A percentile compares a stretch with the other conserved stretches of the same genome.
Conservation (phyloP, 305 asterid genomes). For the Fraxinus ornus region DNA sequence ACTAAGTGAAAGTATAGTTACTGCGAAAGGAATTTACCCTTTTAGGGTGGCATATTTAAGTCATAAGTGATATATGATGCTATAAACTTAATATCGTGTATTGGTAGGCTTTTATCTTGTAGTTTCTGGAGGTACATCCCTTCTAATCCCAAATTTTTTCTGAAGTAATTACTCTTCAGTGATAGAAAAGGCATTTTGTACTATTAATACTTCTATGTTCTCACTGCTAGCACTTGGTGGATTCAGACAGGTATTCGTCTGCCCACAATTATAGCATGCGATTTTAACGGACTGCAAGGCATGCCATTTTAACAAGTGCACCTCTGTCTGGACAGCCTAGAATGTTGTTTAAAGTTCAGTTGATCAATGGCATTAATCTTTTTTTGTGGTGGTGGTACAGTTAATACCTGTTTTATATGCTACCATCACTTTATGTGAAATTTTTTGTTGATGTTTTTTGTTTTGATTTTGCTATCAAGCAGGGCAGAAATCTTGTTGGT, state of each 20-base stretch:
- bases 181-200: background rate
- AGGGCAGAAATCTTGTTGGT: conserved; percentile 1
- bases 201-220: background rate
- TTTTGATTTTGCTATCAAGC: conserved; percentile 2
- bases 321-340: background rate
- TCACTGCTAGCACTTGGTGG: conserved; percentile 5
- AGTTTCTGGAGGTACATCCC: background rate
- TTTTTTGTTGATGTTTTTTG: background rate
- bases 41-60: background rate
- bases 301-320: background rate
- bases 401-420: conserved; percentile 18
- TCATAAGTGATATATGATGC: background rate
- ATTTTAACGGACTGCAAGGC: background rate
- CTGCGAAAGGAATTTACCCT: background rate
- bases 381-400: conserved; percentile 5
- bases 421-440: conserved; percentile 2
- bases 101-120: background rate
- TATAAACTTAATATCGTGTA: background rate
- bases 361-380: background rate
- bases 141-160: background rate
- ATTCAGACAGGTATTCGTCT: background rate
- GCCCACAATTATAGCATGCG: background rate
- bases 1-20: background rate
- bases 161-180: background rate
- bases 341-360: background rate